A percentile compares a stretch with the other conserved stretches of the same genome.
Evolutionary conservation across 2,329 filamentous ascomycete species (phyloP).

Genomic region (Bipolaris gigantea): DNA sequence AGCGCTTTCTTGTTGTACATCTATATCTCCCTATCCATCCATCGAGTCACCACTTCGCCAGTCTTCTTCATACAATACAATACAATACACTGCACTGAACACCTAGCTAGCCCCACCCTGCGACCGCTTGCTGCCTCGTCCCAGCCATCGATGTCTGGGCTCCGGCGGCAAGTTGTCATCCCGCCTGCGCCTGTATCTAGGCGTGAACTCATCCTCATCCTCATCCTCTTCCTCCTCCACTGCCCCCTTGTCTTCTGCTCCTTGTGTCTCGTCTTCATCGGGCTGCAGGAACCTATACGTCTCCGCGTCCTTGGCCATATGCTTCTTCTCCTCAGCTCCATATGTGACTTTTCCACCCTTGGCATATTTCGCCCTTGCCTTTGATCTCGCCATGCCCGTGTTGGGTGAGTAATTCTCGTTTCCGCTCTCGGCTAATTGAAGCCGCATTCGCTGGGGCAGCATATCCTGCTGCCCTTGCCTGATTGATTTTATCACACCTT

Average conservation of each 20-base stretch:
- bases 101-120: too few species aligned
- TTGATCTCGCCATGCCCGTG: slow-evolving; percentile 9
- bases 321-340: slow-evolving; percentile 9
- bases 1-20: background rate
- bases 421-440: slow-evolving; percentile 2
- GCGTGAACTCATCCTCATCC: background rate
- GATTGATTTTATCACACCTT: slow-evolving; percentile 11
- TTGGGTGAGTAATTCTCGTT: slow-evolving; percentile 4
- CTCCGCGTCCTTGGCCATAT: background rate
- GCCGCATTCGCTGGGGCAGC: slow-evolving; percentile 16
- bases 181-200: too few species aligned
- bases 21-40: background rate
- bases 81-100: background rate
- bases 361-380: slow-evolving; percentile 1
- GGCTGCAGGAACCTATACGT: background rate
- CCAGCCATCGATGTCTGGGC: background rate
- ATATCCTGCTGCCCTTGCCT: slow-evolving; percentile 9
- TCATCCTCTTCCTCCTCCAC: background rate
- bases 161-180: background rate
- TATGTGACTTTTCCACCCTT: background rate
- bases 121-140: background rate
- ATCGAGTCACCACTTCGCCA: background rate
- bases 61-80: background rate
- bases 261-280: background rate
- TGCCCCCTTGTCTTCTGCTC: background rate